phyloP scores from a whole-genome alignment of 2,329 filamentous ascomycete species.

The Scedosporium boydii region DNA sequence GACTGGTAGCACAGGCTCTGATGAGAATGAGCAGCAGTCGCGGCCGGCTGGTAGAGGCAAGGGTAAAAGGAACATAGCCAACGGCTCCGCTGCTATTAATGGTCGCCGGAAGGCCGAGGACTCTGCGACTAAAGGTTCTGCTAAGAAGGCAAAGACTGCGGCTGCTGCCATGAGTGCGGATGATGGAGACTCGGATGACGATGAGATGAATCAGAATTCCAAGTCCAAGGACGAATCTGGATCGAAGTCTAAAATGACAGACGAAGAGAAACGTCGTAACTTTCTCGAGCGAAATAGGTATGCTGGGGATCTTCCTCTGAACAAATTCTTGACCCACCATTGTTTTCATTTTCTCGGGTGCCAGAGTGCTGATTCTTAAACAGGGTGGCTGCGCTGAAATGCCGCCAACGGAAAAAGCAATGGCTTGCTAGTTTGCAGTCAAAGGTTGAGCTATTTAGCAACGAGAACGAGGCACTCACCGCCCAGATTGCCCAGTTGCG shows the following conservation, averaged over 20 bases:
- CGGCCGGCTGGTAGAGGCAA: conserved; percentile 57
- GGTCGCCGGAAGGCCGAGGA: conserved; percentile 74
- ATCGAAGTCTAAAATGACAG: conserved; percentile 77
- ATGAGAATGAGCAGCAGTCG: conserved; percentile 55
- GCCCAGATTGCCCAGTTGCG: conserved; percentile 74
- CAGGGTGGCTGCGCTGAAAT: conserved; percentile 93
- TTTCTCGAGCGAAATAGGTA: conserved; percentile 95
- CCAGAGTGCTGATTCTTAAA: conserved; percentile 14
- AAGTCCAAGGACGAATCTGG: conserved; percentile 39
- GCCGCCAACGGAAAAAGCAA: conserved; percentile 96
- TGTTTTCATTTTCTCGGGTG: background rate
- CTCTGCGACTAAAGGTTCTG: conserved; percentile 49
- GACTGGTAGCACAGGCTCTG: conserved; percentile 59
- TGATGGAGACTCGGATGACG: conserved; percentile 34
- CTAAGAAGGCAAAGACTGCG: conserved; percentile 63
- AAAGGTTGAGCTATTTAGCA: conserved; percentile 88
- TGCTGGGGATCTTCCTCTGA: conserved; percentile 18
- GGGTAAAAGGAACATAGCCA: conserved; percentile 52
- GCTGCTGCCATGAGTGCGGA: conserved; percentile 15
- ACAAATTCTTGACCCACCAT: background rate
- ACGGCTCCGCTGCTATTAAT: conserved; percentile 36
- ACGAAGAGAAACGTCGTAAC: conserved; percentile 97
- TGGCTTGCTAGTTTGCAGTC: conserved; percentile 92
- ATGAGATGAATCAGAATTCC: conserved; percentile 39
- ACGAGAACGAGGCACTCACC: conserved; percentile 81